Evolutionary conservation across 345 rosid genomes (phyloP), one percentile per base, ranked within the genome.

Genomic region (Rubroshorea leprosula): DNA sequence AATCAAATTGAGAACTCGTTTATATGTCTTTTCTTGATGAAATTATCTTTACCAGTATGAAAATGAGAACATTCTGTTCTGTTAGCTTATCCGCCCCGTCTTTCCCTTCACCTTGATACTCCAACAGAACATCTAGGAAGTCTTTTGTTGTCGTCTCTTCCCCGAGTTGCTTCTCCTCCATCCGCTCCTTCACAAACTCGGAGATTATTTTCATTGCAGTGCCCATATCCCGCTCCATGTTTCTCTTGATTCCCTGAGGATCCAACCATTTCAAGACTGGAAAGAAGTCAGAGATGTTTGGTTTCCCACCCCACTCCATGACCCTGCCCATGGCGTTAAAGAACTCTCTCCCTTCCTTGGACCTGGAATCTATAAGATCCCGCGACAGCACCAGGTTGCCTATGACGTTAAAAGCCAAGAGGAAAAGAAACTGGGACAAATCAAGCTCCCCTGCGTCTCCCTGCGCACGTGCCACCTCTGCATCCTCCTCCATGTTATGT

Each of bases 301-400:
- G 65, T 7, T 54, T 60, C 19, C 80, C 82, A 0, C 76, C 6
- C 77, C 68, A 68, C 64, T 66, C 76, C 74, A 68, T 72, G 20
- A 74, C 27, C 23, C 71, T 69, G 46, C 13, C 24, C 68, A 76
- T 71, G 3, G 73, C 68, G 8, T 5, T 1, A 25, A 78, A 73
- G 55, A 80, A 63, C 27, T 68, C 72, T 0, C 66, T 46, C 0
- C 73, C 74, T 0, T 55, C 78, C 53, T 63, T 59, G 5, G 79
- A 76, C 7, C 51, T 55, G 1, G 79, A 80, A n/a, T 71, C 86
- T 11, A 76, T 12, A 23, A 80, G 23, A 43, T 80, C 84, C 10
- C 73, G 65, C 1, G 90, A 83, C 60, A 83, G n/a, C 84, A 83
- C 71, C 1, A 83, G 66, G 44, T 78, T 83, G 35, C 86, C 86